Evolutionary conservation across 1,284 basidiomycete genomes (phyloP).

Genomic region (Pulchroboletus neoregius): DNA sequence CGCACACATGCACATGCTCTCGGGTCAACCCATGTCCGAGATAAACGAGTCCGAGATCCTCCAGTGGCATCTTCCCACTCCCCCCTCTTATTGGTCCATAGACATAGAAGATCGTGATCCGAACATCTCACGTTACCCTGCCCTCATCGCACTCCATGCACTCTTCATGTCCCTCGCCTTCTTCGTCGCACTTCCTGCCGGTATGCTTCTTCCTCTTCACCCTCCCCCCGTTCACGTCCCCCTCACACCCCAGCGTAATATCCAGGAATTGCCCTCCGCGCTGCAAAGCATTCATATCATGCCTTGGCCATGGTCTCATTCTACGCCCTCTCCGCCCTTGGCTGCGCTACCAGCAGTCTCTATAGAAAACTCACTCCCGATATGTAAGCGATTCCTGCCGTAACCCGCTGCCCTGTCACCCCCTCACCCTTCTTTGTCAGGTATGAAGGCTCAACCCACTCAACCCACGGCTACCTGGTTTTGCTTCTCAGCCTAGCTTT

Average conservation of each 20-base stretch:
- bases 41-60: slow-evolving; percentile 74
- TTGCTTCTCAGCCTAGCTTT: slow-evolving; percentile 54
- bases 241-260: neutral
- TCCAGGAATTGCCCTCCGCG: slow-evolving; percentile 70
- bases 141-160: slow-evolving; percentile 64
- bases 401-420: slow-evolving; percentile 4
- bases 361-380: slow-evolving; percentile 76
- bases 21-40: slow-evolving; percentile 48
- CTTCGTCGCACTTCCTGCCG: slow-evolving; percentile 69
- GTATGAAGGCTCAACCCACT: slow-evolving; percentile 67
- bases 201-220: slow-evolving; percentile 39
- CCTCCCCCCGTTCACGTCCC: neutral
- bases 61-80: slow-evolving; percentile 59
- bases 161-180: slow-evolving; percentile 70
- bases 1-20: slow-evolving; percentile 44
- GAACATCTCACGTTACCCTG: slow-evolving; percentile 49
- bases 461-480: slow-evolving; percentile 58
- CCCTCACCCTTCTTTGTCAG: slow-evolving; percentile 37
- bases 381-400: slow-evolving; percentile 50
- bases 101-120: slow-evolving; percentile 58
- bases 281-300: slow-evolving; percentile 63
- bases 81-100: slow-evolving; percentile 74
- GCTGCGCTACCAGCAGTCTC: slow-evolving; percentile 57
- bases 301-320: slow-evolving; percentile 54
- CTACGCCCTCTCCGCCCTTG: slow-evolving; percentile 52